Base-by-base conservation (phyloP, 2,329 filamentous ascomycete species). In the Hymenoscyphus repandus region DNA sequence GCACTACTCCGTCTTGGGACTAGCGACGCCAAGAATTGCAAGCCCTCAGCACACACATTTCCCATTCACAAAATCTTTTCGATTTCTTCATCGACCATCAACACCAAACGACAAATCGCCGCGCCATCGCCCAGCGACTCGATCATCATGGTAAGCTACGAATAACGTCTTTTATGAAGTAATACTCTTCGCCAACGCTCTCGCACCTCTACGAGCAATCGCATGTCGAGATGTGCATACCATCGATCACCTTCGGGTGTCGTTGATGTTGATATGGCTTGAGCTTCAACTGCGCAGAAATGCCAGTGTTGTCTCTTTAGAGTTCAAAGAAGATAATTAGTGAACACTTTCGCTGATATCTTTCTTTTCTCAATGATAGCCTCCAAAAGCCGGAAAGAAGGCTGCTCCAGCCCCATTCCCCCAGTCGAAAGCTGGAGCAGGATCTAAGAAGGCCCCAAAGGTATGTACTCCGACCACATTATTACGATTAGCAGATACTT, bases 321-420 rank as follows among this genome's bases (percentile, higher is more conserved):
- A 95, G 90, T 86, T 87, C 76, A 86, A 83, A 86, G 84, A 88
- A 90, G 86, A 88, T 79, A 70, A 76, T 83, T 84, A 80, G 79
- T 85, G 85, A 81, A 85, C 82, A 83, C 79, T 81, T 75, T 66
- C 76, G 86, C 90, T 96, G 88, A 95, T 90, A 78, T 89, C 85
- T 90, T 37, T 95, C 88, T 93, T 91, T 95, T 90, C 92, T 97
- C 92, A 93, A 97, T 97, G 91, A 97, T 80, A 97, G 93, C 90
- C 93, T 87, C 88, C 92, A 73, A 99, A 97, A 69, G 73, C 80
- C 70, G 90, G 90, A 82, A 97, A 96, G 88, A 97, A 96, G 83
- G 86, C 89, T 77, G 93, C 93, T 69, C 80, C 93, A 73, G 90
- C 93, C 78, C 93, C 93, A 74, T 96, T 95, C 85, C 88, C 90